A percentile compares a stretch with the other conserved stretches of the same genome.
These are phyloP conservation scores for Acrocalymma vagum DNA, from an alignment of 2,329 filamentous ascomycete species.

Conservation along the genomic window DNA sequence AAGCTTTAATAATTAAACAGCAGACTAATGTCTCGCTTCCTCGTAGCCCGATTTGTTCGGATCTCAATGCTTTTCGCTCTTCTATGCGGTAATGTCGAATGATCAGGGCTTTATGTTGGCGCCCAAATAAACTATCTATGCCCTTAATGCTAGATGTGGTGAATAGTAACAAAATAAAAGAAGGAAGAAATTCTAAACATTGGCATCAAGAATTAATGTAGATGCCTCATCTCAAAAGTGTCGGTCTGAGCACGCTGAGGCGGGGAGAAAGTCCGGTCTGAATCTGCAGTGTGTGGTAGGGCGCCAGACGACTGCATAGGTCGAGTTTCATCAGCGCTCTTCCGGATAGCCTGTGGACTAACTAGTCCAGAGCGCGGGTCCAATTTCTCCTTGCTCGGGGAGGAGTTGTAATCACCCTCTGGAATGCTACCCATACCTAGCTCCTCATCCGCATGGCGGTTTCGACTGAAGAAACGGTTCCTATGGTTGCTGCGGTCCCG, in stretches of 20 bases:
- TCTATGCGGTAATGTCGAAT: too few species aligned
- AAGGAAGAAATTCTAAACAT: too few species aligned
- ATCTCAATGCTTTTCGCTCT: too few species aligned
- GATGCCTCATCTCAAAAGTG: constrained; percentile 42
- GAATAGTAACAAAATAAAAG: constrained; percentile 1
- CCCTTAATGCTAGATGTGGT: too few species aligned
- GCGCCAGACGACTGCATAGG: constrained; percentile 33
- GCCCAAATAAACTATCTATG: too few species aligned
- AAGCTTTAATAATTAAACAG: too few species aligned
- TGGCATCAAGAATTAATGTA: constrained; percentile 24
- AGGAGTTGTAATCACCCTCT: constrained; percentile 37
- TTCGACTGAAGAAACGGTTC: constrained; percentile 70
- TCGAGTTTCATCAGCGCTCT: constrained; percentile 27
- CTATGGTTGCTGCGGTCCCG: constrained; percentile 57
- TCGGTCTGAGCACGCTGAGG: constrained; percentile 39
- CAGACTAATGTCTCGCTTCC: too few species aligned
- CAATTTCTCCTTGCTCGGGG: constrained; percentile 37
- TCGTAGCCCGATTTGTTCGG: too few species aligned
- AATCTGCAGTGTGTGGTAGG: constrained; percentile 25
- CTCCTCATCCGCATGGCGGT: constrained; percentile 48
- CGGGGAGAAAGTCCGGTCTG: constrained; percentile 28
- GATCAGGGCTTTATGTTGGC: too few species aligned
- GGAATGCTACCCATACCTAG: constrained; percentile 59
- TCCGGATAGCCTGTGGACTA: constrained; percentile 39
- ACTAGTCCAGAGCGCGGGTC: constrained; percentile 45